These are phyloP conservation scores for Diplodia intermedia DNA, from an alignment of 2,329 filamentous ascomycete genomes.

Conservation along the genomic window DNA sequence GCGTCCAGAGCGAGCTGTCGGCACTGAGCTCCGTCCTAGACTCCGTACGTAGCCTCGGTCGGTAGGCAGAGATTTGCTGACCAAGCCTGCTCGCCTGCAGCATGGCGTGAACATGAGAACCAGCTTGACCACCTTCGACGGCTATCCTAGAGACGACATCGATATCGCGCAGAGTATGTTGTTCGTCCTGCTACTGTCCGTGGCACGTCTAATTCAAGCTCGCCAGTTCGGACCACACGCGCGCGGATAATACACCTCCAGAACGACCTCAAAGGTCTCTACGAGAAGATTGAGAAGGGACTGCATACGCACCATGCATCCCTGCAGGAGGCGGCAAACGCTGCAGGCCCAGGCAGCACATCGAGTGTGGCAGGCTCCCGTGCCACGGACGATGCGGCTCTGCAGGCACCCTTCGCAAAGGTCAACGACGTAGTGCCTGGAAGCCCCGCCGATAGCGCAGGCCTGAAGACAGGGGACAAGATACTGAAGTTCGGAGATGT, in stretches of 20 bases:
- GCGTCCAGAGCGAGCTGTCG: slow-evolving; percentile 83
- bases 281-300: slow-evolving; percentile 80
- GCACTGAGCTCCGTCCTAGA: slow-evolving; percentile 86
- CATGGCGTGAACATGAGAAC: slow-evolving; percentile 95
- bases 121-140: slow-evolving; percentile 82
- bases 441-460: slow-evolving; percentile 84
- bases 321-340: slow-evolving; percentile 52
- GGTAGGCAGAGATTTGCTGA: slow-evolving; percentile 30
- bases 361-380: slow-evolving; percentile 36
- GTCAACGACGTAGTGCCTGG: slow-evolving; percentile 81
- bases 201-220: slow-evolving; percentile 22
- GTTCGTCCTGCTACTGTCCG: not conserved
- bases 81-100: slow-evolving; percentile 56
- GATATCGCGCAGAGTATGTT: slow-evolving; percentile 88
- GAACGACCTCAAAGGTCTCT: slow-evolving; percentile 92
- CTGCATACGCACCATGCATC: slow-evolving; percentile 92
- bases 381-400: slow-evolving; percentile 41
- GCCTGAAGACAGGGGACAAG: slow-evolving; percentile 78
- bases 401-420: slow-evolving; percentile 78
- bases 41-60: slow-evolving; percentile 64
- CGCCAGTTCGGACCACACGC: slow-evolving; percentile 85
- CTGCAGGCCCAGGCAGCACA: slow-evolving; percentile 35
- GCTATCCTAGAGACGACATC: slow-evolving; percentile 90
- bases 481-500: slow-evolving; percentile 86
- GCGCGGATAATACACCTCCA: slow-evolving; percentile 85